Evolutionary conservation across 108 stramenopile genomes (phyloP).

Genomic region (Cyclotella sp.): DNA sequence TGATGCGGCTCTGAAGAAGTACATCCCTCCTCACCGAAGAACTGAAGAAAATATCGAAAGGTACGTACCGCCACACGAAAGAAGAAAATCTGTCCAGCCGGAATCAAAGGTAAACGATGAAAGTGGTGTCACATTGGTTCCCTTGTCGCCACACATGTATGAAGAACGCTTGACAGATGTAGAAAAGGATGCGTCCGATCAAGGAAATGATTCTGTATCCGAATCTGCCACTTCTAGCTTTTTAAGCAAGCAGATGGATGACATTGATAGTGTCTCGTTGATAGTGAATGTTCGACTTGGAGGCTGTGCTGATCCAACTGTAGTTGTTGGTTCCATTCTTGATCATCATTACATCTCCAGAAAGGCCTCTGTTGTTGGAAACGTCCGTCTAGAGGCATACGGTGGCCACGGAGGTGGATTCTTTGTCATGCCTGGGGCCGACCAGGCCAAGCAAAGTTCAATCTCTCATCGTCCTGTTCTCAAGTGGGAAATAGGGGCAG

Average conservation of each 20-base stretch:
- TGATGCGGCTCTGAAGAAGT: conserved; percentile 33
- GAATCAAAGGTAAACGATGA: background rate
- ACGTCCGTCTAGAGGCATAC: conserved; percentile 39
- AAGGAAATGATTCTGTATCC: conserved; percentile 21
- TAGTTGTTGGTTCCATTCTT: conserved; percentile 65
- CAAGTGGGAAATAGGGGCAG: conserved; percentile 81
- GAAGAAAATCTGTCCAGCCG: background rate
- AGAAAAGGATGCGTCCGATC: conserved; percentile 13
- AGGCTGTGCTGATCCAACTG: conserved; percentile 82
- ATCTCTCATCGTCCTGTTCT: conserved; percentile 22
- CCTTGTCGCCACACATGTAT: background rate
- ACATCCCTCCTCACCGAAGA: conserved; percentile 51
- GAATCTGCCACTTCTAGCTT: conserved; percentile 39
- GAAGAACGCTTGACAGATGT: conserved; percentile 24
- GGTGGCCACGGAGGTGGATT: conserved; percentile 49
- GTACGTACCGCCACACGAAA: conserved; percentile 56
- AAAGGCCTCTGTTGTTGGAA: conserved; percentile 58
- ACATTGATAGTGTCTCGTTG: conserved; percentile 11
- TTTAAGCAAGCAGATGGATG: conserved; percentile 41
- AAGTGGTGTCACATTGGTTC: background rate
- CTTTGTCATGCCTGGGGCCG: background rate
- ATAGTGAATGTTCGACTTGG: conserved; percentile 53
- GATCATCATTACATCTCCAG: conserved; percentile 63
- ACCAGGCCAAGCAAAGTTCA: background rate
- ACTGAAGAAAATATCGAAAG: conserved; percentile 1